Evolutionary conservation across 345 rosid genomes (phyloP).

Genomic region (Triadica sebifera): DNA sequence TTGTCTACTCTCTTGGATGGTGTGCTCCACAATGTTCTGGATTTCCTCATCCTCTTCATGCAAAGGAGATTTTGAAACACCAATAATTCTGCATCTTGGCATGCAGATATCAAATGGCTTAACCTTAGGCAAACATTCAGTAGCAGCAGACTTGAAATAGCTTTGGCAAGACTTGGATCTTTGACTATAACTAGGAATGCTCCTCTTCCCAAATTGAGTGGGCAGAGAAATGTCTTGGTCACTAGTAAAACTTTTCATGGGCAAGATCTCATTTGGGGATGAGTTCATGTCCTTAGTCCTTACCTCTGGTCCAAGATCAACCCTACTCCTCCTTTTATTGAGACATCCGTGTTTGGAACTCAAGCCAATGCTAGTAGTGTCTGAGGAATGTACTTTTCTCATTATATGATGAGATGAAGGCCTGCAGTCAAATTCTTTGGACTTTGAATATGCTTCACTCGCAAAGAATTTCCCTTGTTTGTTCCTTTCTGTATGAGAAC

Average conservation of each 20-base stretch:
- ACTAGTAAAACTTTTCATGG: not conserved
- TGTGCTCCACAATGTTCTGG: not conserved
- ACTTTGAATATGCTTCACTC: not conserved
- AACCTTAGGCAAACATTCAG: constrained; percentile 1
- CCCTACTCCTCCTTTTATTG: constrained; percentile 13
- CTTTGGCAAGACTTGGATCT: constrained; percentile 7
- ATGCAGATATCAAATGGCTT: constrained; percentile 38
- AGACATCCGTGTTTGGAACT: not conserved
- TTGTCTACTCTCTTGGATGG: not conserved
- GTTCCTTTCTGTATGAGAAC: not conserved
- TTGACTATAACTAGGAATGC: not conserved
- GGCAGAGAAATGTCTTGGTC: constrained; percentile 11
- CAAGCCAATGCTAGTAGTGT: not conserved
- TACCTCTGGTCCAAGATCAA: constrained; percentile 18
- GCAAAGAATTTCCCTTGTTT: not conserved
- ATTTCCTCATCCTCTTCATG: not conserved
- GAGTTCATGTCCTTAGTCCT: not conserved
- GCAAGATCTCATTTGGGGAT: not conserved
- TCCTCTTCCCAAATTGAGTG: constrained; percentile 13
- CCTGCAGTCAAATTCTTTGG: not conserved
- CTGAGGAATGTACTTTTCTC: not conserved
- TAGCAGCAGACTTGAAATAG: not conserved
- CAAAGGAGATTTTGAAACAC: not conserved
- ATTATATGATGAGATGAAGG: not conserved
- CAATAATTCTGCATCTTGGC: constrained; percentile 2